These are phyloP conservation scores for Parasarocladium wereldwijsianum DNA, from an alignment of 2,329 filamentous ascomycete species.

Conservation along the genomic window DNA sequence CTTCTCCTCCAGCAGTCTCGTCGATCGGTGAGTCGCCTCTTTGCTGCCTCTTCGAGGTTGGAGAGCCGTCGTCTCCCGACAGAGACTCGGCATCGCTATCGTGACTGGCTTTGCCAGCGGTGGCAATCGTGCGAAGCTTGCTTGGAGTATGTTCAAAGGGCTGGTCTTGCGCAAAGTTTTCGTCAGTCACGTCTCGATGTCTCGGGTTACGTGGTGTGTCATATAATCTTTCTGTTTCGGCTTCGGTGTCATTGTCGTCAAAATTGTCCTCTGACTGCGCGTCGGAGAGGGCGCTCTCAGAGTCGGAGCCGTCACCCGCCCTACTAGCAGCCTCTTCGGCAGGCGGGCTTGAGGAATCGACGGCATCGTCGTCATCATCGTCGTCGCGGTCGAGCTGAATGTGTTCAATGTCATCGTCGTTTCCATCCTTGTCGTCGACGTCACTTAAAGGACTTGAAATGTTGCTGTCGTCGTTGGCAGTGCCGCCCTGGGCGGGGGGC, in stretches of 20 bases:
- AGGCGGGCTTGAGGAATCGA: slow-evolving; percentile 11
- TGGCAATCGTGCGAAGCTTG: slow-evolving; percentile 48
- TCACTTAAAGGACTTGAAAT: slow-evolving; percentile 88
- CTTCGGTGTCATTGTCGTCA: slow-evolving; percentile 56
- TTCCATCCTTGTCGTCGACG: slow-evolving; percentile 64
- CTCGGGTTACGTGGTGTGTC: slow-evolving; percentile 63
- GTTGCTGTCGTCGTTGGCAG: slow-evolving; percentile 49
- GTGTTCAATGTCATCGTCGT: slow-evolving; percentile 53
- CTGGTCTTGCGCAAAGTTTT: slow-evolving; percentile 36
- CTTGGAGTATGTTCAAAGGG: slow-evolving; percentile 56
- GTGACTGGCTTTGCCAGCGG: slow-evolving; percentile 19
- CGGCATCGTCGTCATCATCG: slow-evolving; percentile 11
- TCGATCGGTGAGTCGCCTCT: no score
- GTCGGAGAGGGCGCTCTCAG: slow-evolving; percentile 42
- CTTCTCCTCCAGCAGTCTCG: no score
- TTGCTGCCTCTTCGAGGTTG: no score
- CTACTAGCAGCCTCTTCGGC: slow-evolving; percentile 13
- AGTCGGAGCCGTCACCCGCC: slow-evolving; percentile 21
- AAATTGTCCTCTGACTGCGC: slow-evolving; percentile 25
- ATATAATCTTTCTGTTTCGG: slow-evolving; percentile 86
- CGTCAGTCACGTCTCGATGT: slow-evolving; percentile 45
- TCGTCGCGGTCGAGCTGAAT: slow-evolving; percentile 28
- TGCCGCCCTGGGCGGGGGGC: slow-evolving; percentile 19
- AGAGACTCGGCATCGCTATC: slow-evolving; percentile 24
- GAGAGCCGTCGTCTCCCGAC: slow-evolving; percentile 22